Conservation (phyloP, 2,329 filamentous ascomycete species). For the Colletotrichum liriopes region DNA sequence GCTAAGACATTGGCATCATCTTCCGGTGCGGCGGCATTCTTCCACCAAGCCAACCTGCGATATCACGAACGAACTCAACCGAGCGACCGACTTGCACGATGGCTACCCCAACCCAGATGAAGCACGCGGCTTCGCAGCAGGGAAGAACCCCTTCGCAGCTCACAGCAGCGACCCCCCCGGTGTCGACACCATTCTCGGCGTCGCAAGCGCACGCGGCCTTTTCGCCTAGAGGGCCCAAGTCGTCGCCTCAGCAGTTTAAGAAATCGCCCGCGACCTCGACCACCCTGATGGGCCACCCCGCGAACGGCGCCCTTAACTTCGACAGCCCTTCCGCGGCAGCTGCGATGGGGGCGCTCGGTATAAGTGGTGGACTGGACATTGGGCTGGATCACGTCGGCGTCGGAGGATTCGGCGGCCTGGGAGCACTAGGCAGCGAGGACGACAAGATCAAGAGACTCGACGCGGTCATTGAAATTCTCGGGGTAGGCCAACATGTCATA, state of each 20-base stretch:
- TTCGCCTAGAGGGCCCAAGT: slow-evolving; percentile 70
- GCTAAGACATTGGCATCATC: neutral
- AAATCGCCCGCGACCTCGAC: slow-evolving; percentile 72
- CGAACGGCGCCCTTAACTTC: slow-evolving; percentile 68
- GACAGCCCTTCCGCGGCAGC: slow-evolving; percentile 77
- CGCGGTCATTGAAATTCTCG: slow-evolving; percentile 64
- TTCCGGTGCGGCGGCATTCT: slow-evolving; percentile 7
- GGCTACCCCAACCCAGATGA: slow-evolving; percentile 67
- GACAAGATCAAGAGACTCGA: slow-evolving; percentile 71
- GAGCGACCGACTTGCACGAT: slow-evolving; percentile 49
- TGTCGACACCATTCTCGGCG: slow-evolving; percentile 75
- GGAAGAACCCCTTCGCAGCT: slow-evolving; percentile 67
- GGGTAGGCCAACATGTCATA: slow-evolving; percentile 58
- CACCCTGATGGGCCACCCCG: slow-evolving; percentile 63
- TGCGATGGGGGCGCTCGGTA: slow-evolving; percentile 70
- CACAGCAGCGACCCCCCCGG: slow-evolving; percentile 74
- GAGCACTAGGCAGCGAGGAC: slow-evolving; percentile 63
- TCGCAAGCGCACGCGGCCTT: slow-evolving; percentile 71
- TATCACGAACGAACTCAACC: slow-evolving; percentile 4
- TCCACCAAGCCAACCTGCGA: neutral
- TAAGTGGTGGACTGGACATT: slow-evolving; percentile 67
- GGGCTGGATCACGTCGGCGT: slow-evolving; percentile 67
- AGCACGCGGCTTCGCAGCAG: slow-evolving; percentile 67
- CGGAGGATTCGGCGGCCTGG: slow-evolving; percentile 58
- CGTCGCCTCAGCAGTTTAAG: slow-evolving; percentile 76